These are phyloP conservation scores for Teunomyces cretensis DNA, from an alignment of 805 yeast species.

Conservation along the genomic window DNA sequence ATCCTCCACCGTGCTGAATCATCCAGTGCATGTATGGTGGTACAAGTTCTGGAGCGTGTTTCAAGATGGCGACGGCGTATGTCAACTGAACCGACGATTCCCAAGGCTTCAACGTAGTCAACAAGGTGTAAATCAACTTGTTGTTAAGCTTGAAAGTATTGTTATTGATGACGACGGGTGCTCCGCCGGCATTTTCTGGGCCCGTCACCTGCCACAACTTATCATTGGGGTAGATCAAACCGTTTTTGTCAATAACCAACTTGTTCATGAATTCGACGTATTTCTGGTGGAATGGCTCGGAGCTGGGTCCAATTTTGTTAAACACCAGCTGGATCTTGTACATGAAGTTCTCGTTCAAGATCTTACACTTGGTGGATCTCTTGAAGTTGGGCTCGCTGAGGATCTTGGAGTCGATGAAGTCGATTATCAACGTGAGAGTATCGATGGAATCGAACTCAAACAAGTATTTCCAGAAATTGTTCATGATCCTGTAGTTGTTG, in stretches of 20 bases:
- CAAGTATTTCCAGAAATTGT: slow-evolving; percentile 67
- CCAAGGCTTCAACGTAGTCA: slow-evolving; percentile 77
- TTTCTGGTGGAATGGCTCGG: slow-evolving; percentile 26
- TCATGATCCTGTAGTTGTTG: slow-evolving; percentile 53
- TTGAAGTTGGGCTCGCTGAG: slow-evolving; percentile 60
- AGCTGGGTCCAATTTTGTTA: slow-evolving; percentile 18
- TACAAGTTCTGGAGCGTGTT: slow-evolving; percentile 63
- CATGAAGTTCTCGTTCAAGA: slow-evolving; percentile 76
- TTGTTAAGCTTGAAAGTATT: slow-evolving; percentile 62
- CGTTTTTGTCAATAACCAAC: slow-evolving; percentile 51
- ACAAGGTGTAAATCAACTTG: slow-evolving; percentile 59
- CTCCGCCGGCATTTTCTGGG: slow-evolving; percentile 31
- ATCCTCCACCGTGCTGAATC: slow-evolving; percentile 57
- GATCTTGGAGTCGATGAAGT: slow-evolving; percentile 49
- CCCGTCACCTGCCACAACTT: slow-evolving; percentile 44
- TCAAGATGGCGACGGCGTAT: slow-evolving; percentile 51
- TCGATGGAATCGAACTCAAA: slow-evolving; percentile 50
- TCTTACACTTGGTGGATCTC: slow-evolving; percentile 67
- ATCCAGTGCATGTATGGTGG: slow-evolving; percentile 66
- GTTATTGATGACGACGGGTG: slow-evolving; percentile 45
- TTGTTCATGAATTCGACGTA: slow-evolving; percentile 49
- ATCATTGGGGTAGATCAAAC: slow-evolving; percentile 47
- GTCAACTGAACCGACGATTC: slow-evolving; percentile 65
- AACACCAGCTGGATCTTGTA: slow-evolving; percentile 55
- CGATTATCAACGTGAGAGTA: slow-evolving; percentile 40